phyloP scores from a whole-genome alignment of 768 basidiomycete species.

The Candolleomyces eurysporus region DNA sequence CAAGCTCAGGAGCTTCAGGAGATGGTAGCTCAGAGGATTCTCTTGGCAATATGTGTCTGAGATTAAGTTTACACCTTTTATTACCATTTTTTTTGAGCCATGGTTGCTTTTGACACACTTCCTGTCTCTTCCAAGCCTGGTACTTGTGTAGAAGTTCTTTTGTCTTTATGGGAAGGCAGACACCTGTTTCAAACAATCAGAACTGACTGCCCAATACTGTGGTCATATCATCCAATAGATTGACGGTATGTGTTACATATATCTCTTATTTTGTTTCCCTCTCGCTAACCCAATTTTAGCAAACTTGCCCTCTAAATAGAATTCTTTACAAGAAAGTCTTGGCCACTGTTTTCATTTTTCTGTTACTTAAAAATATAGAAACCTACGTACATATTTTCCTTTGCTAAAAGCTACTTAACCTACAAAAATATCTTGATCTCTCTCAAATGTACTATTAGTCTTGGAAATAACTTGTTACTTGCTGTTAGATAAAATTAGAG shows the following conservation, averaged over 20 bases:
- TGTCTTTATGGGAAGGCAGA: constrained; percentile 25
- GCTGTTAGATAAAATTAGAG: too few relatives aligned
- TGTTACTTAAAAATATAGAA: too few relatives aligned
- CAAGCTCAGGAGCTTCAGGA: not conserved
- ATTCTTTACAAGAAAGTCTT: too few relatives aligned
- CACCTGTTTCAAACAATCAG: constrained; percentile 26
- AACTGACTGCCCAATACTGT: constrained; percentile 24
- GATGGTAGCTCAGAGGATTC: not conserved
- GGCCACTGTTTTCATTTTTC: too few relatives aligned
- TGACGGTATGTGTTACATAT: constrained; percentile 14
- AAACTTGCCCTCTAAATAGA: too few relatives aligned
- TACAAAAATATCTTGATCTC: too few relatives aligned
- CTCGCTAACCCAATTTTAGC: too few relatives aligned
- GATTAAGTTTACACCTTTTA: not conserved
- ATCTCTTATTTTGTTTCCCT: too few relatives aligned
- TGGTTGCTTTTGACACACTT: not conserved
- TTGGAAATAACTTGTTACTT: too few relatives aligned
- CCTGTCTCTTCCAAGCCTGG: constrained; percentile 22
- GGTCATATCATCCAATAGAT: constrained; percentile 22
- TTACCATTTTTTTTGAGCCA: not conserved
- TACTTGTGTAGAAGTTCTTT: constrained; percentile 37
- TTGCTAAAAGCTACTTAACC: too few relatives aligned
- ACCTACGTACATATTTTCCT: too few relatives aligned
- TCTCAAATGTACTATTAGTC: too few relatives aligned
- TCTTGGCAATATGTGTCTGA: not conserved